Evolutionary conservation across 2,329 filamentous ascomycete genomes (phyloP), one percentile per base, ranked within the genome.

Genomic region (Cordyceps tenuipes): DNA sequence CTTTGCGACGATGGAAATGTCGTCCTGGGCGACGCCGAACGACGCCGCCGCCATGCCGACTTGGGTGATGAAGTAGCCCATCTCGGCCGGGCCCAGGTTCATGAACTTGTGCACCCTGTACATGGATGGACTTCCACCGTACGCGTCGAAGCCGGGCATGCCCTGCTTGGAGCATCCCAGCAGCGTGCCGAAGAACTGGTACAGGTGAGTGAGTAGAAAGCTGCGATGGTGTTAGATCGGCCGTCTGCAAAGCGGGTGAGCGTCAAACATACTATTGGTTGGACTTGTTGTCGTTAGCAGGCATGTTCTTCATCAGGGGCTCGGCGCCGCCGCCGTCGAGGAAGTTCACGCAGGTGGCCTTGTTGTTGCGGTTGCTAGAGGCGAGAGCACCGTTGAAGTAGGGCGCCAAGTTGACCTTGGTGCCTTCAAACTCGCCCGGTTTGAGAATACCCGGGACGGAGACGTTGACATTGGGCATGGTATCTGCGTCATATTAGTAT

Each of bases 91-190:
- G 66, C 78, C 72, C 50, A 86, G 76, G 61, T 74, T 75, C 84
- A 86, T 86, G 74, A 81, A 84, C 68, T 81, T 81, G 73, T 85
- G 82, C 0, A 81, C 77, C 50, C 78, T 66, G 70, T 80, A 82
- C 76, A 79, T 77, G 64, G 74, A 78, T 0, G 71, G 66, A 10
- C 71, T 63, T 53, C 76, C 80, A 12, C 58, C 63, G 69, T 85
- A 86, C 34, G 73, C 69, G 31, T 77, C 75, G 68, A 80, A 83
- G 23, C 74, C 79, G 13, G 73, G 60, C 70, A 73, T 76, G 58
- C 79, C 78, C 68, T 80, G 77, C 67, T 71, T 63, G 57, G 77
- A 76, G 73, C 82, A 86, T 65, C 79, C 80, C 46, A 85, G 76
- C 23, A 86, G 75, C 26, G 73, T 73, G 55, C 81, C 83, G 67